phyloP scores from a whole-genome alignment of 1,284 basidiomycete species.

The Rugosomyces carneus region DNA sequence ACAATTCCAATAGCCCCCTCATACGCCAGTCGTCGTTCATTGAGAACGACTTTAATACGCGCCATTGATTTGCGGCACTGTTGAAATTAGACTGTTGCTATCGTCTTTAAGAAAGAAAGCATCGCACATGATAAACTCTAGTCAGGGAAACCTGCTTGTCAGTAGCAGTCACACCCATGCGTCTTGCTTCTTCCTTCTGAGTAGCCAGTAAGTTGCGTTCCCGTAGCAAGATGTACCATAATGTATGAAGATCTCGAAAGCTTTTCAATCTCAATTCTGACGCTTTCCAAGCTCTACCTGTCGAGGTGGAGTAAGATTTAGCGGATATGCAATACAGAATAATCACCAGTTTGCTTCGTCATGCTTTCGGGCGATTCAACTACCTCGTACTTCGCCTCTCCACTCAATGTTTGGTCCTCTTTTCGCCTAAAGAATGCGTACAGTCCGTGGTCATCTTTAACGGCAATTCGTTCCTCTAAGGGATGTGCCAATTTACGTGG shows the following conservation, averaged over 20 bases:
- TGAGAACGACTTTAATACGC: constrained; percentile 89
- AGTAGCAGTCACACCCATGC: constrained; percentile 40
- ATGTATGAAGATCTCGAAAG: constrained; percentile 86
- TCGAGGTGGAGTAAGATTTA: not conserved
- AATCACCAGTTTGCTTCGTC: constrained; percentile 31
- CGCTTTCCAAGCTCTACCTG: constrained; percentile 83
- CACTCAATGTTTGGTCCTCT: constrained; percentile 26
- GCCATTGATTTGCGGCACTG: constrained; percentile 97
- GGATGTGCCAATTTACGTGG: constrained; percentile 6
- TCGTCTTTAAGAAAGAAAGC: constrained; percentile 9
- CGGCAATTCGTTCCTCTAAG: constrained; percentile 25
- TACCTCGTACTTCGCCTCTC: constrained; percentile 41
- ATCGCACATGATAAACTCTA: constrained; percentile 36
- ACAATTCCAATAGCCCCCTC: constrained; percentile 51
- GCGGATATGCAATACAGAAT: not conserved
- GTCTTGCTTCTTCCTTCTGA: constrained; percentile 72
- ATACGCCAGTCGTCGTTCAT: constrained; percentile 87
- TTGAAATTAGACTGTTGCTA: not conserved
- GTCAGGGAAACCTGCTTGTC: constrained; percentile 29
- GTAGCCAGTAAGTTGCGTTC: constrained; percentile 88
- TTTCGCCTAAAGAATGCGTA: constrained; percentile 69
- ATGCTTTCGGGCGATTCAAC: constrained; percentile 36
- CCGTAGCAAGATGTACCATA: constrained; percentile 87
- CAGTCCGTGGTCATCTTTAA: constrained; percentile 57
- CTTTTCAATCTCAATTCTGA: constrained; percentile 83